A percentile compares a stretch with the other conserved stretches of the same genome.
phyloP scores from a whole-genome alignment of 2,329 filamentous ascomycete species.

The Lomentospora prolificans region DNA sequence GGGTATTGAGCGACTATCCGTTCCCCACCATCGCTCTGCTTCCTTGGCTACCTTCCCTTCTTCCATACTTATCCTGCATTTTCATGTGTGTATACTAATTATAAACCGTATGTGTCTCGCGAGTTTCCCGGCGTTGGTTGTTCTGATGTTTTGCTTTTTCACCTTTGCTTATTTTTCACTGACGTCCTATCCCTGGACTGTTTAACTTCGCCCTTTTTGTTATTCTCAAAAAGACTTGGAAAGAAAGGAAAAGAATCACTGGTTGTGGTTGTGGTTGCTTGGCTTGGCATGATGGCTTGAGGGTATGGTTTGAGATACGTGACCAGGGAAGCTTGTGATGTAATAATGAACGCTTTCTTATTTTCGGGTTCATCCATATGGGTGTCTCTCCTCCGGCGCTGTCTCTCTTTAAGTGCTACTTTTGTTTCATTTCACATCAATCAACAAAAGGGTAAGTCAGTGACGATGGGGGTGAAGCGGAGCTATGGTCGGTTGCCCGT shows the following conservation, averaged over 20 bases:
- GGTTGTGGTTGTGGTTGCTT: background rate
- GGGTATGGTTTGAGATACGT: background rate
- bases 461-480: no score
- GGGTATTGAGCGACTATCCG: constrained; percentile 25
- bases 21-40: background rate
- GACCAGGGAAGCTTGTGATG: background rate
- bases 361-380: background rate
- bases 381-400: background rate
- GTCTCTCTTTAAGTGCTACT: background rate
- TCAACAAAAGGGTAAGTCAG: no score
- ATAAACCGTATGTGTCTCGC: background rate
- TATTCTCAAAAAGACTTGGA: background rate
- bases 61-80: background rate
- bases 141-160: background rate
- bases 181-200: no score
- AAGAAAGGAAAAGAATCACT: background rate
- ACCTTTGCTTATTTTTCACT: background rate
- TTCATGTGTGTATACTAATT: background rate
- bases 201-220: no score
- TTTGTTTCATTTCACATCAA: no score
- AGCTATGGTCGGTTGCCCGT: no score
- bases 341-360: background rate
- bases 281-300: background rate
- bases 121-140: background rate
- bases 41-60: background rate